Conservation (phyloP, 305 asterid genomes). For the Andrographis paniculata region DNA sequence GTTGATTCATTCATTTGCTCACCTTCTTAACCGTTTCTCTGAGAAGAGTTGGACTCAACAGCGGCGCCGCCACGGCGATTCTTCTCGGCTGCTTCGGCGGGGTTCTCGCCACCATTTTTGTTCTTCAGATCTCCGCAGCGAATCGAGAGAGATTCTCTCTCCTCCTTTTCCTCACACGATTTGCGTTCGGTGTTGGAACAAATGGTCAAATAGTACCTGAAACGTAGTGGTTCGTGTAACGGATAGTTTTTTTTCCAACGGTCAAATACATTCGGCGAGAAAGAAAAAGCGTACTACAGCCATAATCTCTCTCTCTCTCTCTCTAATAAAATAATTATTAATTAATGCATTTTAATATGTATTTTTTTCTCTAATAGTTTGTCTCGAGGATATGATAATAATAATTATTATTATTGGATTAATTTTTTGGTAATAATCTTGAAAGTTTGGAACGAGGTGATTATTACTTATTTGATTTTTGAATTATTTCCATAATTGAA, state of each 20-base stretch:
- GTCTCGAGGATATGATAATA: too few species aligned
- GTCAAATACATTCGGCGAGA: slow-evolving; percentile 31
- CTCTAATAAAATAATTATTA: too few species aligned
- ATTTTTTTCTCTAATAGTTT: too few species aligned
- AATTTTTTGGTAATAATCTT: too few species aligned
- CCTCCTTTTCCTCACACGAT: slow-evolving; percentile 5
- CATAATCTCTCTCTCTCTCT: too few species aligned
- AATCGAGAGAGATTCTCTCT: not conserved
- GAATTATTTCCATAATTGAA: too few species aligned
- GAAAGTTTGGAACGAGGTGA: too few species aligned
- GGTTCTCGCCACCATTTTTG: slow-evolving; percentile 72
- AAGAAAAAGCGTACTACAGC: too few species aligned
- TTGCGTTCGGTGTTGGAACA: not conserved
- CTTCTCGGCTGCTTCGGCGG: slow-evolving; percentile 50
- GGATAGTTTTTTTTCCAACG: slow-evolving; percentile 61
- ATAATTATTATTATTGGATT: too few species aligned
- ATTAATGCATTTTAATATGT: too few species aligned
- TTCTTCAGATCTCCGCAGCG: not conserved
- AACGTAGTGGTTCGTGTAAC: slow-evolving; percentile 31
- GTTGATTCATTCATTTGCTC: too few species aligned
- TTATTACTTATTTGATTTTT: too few species aligned
- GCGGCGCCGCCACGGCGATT: slow-evolving; percentile 37
- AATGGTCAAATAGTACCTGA: slow-evolving; percentile 15
- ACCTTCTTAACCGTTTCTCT: slow-evolving; percentile 76
- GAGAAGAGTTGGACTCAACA: slow-evolving; percentile 60